Evolutionary conservation across 2,329 filamentous ascomycete species (phyloP).

Genomic region (Phialemoniopsis sp.): DNA sequence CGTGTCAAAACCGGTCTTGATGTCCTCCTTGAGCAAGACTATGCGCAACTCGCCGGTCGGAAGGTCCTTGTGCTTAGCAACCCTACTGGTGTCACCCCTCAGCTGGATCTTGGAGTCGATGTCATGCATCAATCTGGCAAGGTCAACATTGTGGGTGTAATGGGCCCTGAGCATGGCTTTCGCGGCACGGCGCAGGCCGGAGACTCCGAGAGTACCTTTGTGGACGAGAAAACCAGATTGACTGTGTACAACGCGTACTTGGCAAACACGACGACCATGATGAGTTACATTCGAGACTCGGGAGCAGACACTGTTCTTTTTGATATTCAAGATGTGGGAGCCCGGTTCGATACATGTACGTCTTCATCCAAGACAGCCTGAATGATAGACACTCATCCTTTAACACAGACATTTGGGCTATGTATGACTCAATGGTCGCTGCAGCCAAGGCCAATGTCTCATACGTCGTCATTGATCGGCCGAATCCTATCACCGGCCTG

Average conservation of each 20-base stretch:
- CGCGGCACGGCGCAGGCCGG: conserved; percentile 7
- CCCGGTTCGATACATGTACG: conserved; percentile 9
- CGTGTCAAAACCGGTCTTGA: conserved; percentile 9
- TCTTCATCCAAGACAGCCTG: neutral
- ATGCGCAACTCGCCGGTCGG: conserved; percentile 1
- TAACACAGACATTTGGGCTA: conserved; percentile 9
- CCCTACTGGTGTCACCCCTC: conserved; percentile 5
- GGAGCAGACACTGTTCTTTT: conserved; percentile 9
- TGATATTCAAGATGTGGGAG: conserved; percentile 9
- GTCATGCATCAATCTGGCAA: conserved; percentile 7
- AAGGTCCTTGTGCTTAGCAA: conserved; percentile 9
- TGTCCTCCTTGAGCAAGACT: conserved; percentile 7
- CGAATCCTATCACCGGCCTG: conserved; percentile 9
- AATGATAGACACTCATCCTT: neutral
- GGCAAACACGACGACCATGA: conserved; percentile 4
- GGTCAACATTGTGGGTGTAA: conserved; percentile 9
- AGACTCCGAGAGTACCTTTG: conserved; percentile 5
- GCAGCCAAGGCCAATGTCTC: conserved; percentile 2
- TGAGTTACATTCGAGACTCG: conserved; percentile 6
- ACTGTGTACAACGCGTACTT: conserved; percentile 8
- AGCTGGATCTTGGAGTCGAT: conserved; percentile 9
- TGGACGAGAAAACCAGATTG: conserved; percentile 7
- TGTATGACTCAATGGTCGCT: conserved; percentile 9
- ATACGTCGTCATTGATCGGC: conserved; percentile 7
- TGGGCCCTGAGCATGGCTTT: conserved; percentile 9